These are phyloP conservation scores for Talaromyces liani DNA, from an alignment of 495 filamentous ascomycete species.

Conservation along the genomic window DNA sequence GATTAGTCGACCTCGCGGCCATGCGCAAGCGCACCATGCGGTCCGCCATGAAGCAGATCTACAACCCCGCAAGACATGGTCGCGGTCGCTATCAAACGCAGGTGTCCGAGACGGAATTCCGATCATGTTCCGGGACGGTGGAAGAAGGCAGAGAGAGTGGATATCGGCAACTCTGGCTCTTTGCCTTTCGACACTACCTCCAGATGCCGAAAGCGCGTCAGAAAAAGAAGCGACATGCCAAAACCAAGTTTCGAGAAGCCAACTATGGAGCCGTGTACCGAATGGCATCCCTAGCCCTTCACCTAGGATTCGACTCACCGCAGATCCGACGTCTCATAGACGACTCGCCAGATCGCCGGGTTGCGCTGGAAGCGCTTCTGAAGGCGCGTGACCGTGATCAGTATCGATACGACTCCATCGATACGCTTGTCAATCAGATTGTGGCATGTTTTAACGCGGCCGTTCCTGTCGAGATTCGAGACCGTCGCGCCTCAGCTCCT, in stretches of 20 bases:
- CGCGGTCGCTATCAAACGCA: slow-evolving; percentile 14
- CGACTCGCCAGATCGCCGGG: neutral
- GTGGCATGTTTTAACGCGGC: neutral
- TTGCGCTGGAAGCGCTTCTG: neutral
- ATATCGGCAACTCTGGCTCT: slow-evolving; percentile 21
- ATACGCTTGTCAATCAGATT: neutral
- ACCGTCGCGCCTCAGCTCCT: neutral
- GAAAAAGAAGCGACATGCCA: slow-evolving; percentile 18
- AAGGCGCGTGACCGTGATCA: neutral
- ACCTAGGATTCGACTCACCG: slow-evolving; percentile 22
- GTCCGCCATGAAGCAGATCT: neutral
- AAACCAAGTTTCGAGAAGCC: slow-evolving; percentile 14
- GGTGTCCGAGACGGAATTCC: slow-evolving; percentile 14
- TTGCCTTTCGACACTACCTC: slow-evolving; percentile 20
- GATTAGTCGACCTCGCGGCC: slow-evolving; percentile 9
- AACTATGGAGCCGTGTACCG: slow-evolving; percentile 20
- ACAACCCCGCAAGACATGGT: neutral
- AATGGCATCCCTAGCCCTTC: slow-evolving; percentile 20
- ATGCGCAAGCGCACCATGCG: slow-evolving; percentile 13
- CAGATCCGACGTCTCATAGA: slow-evolving; percentile 11
- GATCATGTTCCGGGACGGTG: neutral
- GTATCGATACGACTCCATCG: neutral
- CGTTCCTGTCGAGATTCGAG: neutral
- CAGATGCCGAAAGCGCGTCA: slow-evolving; percentile 16
- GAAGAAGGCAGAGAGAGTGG: slow-evolving; percentile 6